Conservation (phyloP, 768 basidiomycete species). For the Mycena sanguinolenta region DNA sequence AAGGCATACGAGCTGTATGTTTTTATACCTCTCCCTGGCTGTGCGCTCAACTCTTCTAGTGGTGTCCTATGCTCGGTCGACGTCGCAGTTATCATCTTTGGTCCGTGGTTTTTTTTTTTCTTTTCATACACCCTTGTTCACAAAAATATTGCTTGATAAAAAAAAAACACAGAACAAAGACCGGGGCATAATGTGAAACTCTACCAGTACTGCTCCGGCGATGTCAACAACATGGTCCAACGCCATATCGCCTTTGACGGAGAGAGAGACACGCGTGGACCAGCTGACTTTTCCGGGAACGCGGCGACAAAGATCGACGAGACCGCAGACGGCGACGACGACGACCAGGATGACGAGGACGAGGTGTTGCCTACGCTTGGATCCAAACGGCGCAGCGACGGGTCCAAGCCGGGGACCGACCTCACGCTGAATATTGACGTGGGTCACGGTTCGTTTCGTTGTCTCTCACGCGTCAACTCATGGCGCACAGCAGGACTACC, state of each 20-base stretch:
- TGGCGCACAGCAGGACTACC: constrained; percentile 23
- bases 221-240: constrained; percentile 70
- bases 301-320: constrained; percentile 44
- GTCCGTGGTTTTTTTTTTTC: constrained; percentile 49
- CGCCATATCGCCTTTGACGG: constrained; percentile 65
- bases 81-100: constrained; percentile 82
- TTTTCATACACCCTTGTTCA: constrained; percentile 10
- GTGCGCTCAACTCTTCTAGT: not conserved
- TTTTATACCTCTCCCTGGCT: not conserved
- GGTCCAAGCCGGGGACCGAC: constrained; percentile 15
- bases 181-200: constrained; percentile 77
- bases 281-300: constrained; percentile 50
- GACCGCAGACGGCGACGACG: constrained; percentile 44
- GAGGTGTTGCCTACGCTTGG: constrained; percentile 31
- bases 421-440: constrained; percentile 34
- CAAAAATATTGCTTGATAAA: constrained; percentile 1
- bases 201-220: constrained; percentile 78
- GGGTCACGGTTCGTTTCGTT: not conserved
- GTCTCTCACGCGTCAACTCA: not conserved
- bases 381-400: constrained; percentile 31
- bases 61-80: constrained; percentile 85
- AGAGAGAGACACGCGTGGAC: constrained; percentile 52
- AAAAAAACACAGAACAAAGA: constrained; percentile 62
- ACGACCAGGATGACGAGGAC: constrained; percentile 48
- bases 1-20: constrained; percentile 76